Evolutionary conservation across 163 green algal species (phyloP), one percentile per base, ranked within the genome.

Genomic region (Scenedesmus sp.): DNA sequence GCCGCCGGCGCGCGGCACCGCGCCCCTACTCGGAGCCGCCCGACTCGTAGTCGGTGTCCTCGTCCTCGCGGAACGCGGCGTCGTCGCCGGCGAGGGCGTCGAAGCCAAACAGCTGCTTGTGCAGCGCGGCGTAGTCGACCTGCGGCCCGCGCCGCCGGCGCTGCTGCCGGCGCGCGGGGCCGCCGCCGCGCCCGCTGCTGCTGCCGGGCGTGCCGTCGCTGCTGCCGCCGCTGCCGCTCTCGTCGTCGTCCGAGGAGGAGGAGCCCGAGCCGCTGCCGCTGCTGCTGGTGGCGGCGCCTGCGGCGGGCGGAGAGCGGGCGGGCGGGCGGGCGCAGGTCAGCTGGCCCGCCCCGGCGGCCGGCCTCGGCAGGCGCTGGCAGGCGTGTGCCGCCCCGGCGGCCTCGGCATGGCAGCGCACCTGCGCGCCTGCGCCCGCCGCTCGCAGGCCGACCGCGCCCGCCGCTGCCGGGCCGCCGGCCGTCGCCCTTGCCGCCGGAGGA

Each of bases 51-150:
- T 51, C 58, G 29, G 75, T 63, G 45, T 76, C 63, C n/a, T 70
- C 75, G 36, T 75, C 56, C n/a, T 73, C 34, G 1, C 63, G 62
- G 28, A 63, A 31, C 36, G n/a, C 70, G 39, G 31, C 63, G 34
- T 76, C 75, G 33, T 53, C 63, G 17, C 63, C 75, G 14, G 70
- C 42, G 57, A 63, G 51, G 0, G 75, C 54, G 9, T 36, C 28
- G 22, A 63, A 69, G 20, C 75, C 75, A 70, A 82, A 82, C 75
- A 82, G 17, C 54, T 82, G 75, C 26, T 76, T 39, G 63, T 82
- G 63, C 63, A 82, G 54, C 51, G 71, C 63, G 15, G 33, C 29
- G 51, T 82, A 82, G 54, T 82, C 75, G 17, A 82, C 75, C 60
- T 63, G 36, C 4, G n/a, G 18, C 17, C 18, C 50, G 1, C 48